A percentile compares a stretch with the other conserved stretches of the same genome.
phyloP scores from a whole-genome alignment of 371 early-diverging fungal species.

The Gilbertella persicaria region DNA sequence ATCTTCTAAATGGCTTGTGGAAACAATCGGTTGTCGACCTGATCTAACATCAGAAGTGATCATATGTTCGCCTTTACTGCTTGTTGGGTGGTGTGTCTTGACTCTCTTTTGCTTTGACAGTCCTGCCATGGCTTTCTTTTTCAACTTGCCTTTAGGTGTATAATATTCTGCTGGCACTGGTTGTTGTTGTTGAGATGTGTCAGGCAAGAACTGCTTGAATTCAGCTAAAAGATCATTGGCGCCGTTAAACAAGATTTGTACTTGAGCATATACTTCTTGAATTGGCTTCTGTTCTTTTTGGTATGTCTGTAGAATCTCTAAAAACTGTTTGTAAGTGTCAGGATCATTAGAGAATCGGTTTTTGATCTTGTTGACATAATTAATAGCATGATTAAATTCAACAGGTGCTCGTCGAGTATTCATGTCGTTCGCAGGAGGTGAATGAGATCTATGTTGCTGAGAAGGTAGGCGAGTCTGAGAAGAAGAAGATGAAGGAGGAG shows the following conservation, averaged over 20 bases:
- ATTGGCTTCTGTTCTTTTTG: slow-evolving; percentile 90
- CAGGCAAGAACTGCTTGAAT: slow-evolving; percentile 93
- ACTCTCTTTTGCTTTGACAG: slow-evolving; percentile 11
- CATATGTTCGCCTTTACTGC: background rate
- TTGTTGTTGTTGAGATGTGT: slow-evolving; percentile 14
- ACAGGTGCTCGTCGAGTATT: slow-evolving; percentile 51
- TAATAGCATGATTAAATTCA: slow-evolving; percentile 96
- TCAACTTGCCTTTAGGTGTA: too few relatives aligned
- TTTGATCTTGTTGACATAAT: slow-evolving; percentile 97
- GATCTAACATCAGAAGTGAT: slow-evolving; percentile 17
- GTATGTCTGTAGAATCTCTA: slow-evolving; percentile 92
- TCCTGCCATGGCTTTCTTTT: slow-evolving; percentile 4
- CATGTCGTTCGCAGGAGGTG: background rate
- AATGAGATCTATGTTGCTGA: too few relatives aligned
- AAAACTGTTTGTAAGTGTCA: slow-evolving; percentile 90
- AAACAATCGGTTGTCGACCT: slow-evolving; percentile 3
- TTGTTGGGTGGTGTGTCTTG: slow-evolving; percentile 8
- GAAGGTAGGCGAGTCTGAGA: background rate
- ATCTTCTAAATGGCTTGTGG: slow-evolving; percentile 3
- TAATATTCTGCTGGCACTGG: background rate
- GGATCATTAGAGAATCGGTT: slow-evolving; percentile 79
- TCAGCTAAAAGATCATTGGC: slow-evolving; percentile 90
- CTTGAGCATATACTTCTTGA: slow-evolving; percentile 88
- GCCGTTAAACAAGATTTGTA: slow-evolving; percentile 78
- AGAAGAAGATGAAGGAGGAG: background rate